Percentiles rank a stretch among this genome's conserved stretches.
phyloP scores from a whole-genome alignment of 2,329 filamentous ascomycete species.

The Helotiales sp. region DNA sequence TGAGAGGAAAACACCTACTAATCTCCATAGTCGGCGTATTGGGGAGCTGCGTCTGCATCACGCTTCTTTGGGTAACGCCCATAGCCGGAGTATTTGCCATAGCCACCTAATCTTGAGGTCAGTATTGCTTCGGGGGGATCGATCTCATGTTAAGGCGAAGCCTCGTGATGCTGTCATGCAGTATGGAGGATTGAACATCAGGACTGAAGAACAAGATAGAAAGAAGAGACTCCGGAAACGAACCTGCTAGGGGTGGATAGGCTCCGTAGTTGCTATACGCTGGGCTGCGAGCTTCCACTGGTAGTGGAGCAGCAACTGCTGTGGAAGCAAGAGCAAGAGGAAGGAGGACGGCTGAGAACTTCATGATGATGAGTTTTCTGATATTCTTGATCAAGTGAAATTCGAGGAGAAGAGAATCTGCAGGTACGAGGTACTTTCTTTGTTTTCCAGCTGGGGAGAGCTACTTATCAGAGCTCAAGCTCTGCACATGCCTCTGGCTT shows the following conservation, averaged over 20 bases:
- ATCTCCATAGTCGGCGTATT: constrained; percentile 17
- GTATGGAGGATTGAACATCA: too few species aligned
- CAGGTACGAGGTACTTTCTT: background rate
- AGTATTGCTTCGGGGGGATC: background rate
- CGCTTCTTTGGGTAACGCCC: constrained; percentile 19
- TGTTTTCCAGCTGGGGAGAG: background rate
- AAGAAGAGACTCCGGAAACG: too few species aligned
- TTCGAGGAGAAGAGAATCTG: background rate
- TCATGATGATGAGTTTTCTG: constrained; percentile 1
- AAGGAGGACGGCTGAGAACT: constrained; percentile 6
- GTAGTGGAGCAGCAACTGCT: constrained; percentile 14
- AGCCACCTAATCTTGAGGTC: constrained; percentile 8
- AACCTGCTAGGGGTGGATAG: background rate
- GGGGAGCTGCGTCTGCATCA: constrained; percentile 2
- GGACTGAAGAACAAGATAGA: too few species aligned
- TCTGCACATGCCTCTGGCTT: background rate
- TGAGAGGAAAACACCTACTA: background rate
- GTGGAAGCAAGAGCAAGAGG: constrained; percentile 2
- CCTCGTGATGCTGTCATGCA: background rate
- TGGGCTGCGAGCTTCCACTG: background rate
- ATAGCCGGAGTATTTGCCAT: constrained; percentile 22
- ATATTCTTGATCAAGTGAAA: background rate
- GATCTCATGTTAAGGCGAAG: too few species aligned
- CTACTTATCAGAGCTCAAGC: constrained; percentile 2
- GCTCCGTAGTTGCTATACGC: background rate